A percentile compares a stretch with the other conserved stretches of the same genome.
Evolutionary conservation across 2,329 filamentous ascomycete species (phyloP).

Genomic region (Trichoderma oligosporum): DNA sequence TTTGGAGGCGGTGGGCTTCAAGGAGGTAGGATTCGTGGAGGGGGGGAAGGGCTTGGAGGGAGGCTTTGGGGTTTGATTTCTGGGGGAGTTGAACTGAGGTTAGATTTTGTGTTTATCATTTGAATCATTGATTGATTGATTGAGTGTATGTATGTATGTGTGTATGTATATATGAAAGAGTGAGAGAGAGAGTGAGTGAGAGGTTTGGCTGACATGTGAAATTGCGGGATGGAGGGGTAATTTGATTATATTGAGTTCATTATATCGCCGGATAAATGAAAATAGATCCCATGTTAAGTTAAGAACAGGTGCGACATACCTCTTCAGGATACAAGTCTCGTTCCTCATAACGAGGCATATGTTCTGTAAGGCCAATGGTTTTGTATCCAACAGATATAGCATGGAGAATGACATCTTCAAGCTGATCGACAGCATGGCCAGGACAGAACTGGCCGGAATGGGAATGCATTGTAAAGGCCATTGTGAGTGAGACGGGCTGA

Average conservation of each 20-base stretch:
- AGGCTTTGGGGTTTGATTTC: constrained; percentile 41
- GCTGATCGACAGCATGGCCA: constrained; percentile 76
- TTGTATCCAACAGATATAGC: constrained; percentile 77
- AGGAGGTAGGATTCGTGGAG: constrained; percentile 68
- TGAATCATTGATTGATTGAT: not conserved
- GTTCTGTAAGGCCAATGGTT: constrained; percentile 85
- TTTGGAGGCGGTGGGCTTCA: constrained; percentile 71
- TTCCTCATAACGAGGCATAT: constrained; percentile 76
- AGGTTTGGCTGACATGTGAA: not conserved
- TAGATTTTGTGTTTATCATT: not conserved
- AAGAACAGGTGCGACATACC: constrained; percentile 38
- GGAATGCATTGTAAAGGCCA: constrained; percentile 98
- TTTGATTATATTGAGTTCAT: too few relatives aligned
- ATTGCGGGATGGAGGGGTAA: not conserved
- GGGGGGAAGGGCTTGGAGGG: constrained; percentile 46
- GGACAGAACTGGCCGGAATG: constrained; percentile 97
- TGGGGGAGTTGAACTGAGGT: constrained; percentile 22
- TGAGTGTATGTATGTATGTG: not conserved
- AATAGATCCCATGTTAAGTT: too few relatives aligned
- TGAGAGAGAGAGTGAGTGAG: not conserved
- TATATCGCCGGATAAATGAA: too few relatives aligned
- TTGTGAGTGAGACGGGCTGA: constrained; percentile 35
- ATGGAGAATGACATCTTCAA: constrained; percentile 77
- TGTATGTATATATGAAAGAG: not conserved
- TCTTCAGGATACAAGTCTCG: constrained; percentile 92